Conservation (phyloP, 768 basidiomycete genomes). For the Clitopilus passeckerianus region DNA sequence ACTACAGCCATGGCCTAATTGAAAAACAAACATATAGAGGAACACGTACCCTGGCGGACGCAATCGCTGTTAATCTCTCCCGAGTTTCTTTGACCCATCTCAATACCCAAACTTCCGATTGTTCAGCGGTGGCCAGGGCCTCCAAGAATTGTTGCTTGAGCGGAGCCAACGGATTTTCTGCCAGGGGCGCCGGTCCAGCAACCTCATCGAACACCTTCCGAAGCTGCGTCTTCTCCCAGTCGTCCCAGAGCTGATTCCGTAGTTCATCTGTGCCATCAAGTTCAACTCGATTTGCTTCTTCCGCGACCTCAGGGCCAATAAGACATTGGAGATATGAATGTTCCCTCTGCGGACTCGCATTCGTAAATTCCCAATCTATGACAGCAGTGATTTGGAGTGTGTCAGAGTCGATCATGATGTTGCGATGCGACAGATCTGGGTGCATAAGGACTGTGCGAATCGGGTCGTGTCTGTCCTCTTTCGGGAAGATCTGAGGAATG, state of each 20-base stretch:
- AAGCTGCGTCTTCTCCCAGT: conserved; percentile 6
- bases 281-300: not conserved
- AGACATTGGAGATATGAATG: conserved; percentile 9
- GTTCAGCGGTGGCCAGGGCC: not conserved
- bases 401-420: conserved; percentile 11
- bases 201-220: conserved; percentile 6
- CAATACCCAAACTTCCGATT: not conserved
- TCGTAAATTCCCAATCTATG: conserved; percentile 14
- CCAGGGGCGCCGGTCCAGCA: not conserved
- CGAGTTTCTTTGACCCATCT: not conserved
- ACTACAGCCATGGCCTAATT: too few species aligned
- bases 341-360: conserved; percentile 12
- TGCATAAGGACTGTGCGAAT: conserved; percentile 1
- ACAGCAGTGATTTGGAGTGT: conserved; percentile 13
- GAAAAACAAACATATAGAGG: not conserved
- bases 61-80: not conserved
- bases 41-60: not conserved
- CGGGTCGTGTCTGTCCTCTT: not conserved
- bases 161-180: not conserved
- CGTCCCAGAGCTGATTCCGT: conserved; percentile 3
- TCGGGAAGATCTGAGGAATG: not conserved
- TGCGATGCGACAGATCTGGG: conserved; percentile 11
- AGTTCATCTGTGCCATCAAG: conserved; percentile 1
- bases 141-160: not conserved
- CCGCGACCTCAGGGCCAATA: not conserved